Base-by-base conservation (phyloP, 441 rosid genomes). In the Iberis amara region DNA sequence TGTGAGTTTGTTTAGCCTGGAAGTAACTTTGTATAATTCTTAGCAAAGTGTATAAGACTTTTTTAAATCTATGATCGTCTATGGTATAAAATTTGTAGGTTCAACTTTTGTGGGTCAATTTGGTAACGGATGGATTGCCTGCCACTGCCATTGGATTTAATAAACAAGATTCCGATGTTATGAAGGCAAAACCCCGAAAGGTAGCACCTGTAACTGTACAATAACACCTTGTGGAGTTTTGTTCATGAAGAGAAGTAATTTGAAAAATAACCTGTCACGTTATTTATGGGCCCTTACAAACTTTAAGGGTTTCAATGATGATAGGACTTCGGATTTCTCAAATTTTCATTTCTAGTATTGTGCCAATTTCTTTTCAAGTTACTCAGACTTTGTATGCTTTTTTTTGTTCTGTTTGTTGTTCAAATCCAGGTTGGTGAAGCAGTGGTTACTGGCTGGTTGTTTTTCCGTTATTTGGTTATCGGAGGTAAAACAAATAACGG, bases 101-200 rank as follows among this genome's bases (percentile, higher is more conserved):
- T 74, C 99, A 92, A 72, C 83, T 92, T 64, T 76, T 92, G 39
- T 92, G 99, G 99, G 99, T 92, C 66, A 92, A 92, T 76, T 75
- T 92, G 79, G 99, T 92, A 28, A 92, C 97, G 11, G 99, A 92
- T 80, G 99, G 99, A 48, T 73, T 92, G 78, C 99, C 99, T 69
- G 99, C 99, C 71, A 89, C 97, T 65, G 99, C 99, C 67, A 92
- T 92, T 76, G 97, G 97, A 54, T 89, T 92, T 58, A 92, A 92
- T 65, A 89, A 86, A 80, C 99, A 85, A 76, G 99, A 92, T 63
- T 79, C 86, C 24, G 97, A 92, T 65, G 97, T 92, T 55, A 92
- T 92, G 99, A 92, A 79, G 76, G 83, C 82, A 35, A 89, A 89
- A 73, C 99, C 99, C 62, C 92, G 99, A 51, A 86, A 89, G 97